A percentile compares a stretch with the other conserved stretches of the same genome.
Evolutionary conservation across 2,329 filamentous ascomycete species (phyloP).

Genomic region (Didymella pomorum): DNA sequence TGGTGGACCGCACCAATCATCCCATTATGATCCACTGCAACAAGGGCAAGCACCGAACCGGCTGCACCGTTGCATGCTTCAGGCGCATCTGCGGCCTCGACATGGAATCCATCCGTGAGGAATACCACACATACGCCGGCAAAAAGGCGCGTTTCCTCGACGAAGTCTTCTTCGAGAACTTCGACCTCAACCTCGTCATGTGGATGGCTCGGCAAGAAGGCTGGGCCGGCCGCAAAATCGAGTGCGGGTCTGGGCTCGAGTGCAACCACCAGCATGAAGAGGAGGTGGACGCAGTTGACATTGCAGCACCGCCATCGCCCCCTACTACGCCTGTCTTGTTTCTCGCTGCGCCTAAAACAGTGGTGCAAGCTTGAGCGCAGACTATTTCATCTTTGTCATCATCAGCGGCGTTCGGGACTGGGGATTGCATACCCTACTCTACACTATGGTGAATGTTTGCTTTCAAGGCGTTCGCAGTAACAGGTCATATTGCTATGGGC

Average conservation of each 20-base stretch:
- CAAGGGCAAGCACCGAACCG: constrained; percentile 91
- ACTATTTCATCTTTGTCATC: constrained; percentile 11
- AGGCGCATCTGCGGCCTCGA: constrained; percentile 74
- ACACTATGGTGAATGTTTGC: constrained; percentile 4
- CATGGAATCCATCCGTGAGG: constrained; percentile 67
- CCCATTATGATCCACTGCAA: constrained; percentile 92
- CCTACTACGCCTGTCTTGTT: constrained; percentile 31
- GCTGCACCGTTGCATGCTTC: constrained; percentile 83
- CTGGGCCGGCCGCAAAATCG: constrained; percentile 34
- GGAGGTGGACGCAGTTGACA: constrained; percentile 11
- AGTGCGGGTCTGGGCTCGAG: constrained; percentile 13
- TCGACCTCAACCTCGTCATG: constrained; percentile 54
- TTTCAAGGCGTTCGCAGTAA: constrained; percentile 17
- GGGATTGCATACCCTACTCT: constrained; percentile 13
- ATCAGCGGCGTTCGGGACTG: constrained; percentile 3
- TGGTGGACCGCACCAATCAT: constrained; percentile 76
- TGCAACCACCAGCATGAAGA: constrained; percentile 14
- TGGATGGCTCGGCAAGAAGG: constrained; percentile 48
- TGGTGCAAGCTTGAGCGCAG: constrained; percentile 5
- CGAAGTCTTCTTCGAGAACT: constrained; percentile 55
- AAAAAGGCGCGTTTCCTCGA: constrained; percentile 60
- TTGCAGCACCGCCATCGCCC: constrained; percentile 34
- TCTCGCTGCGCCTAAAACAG: constrained; percentile 20
- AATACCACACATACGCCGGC: constrained; percentile 72
- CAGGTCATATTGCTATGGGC: background rate